phyloP scores from a whole-genome alignment of 2,329 filamentous ascomycete species.

The Phoma herbarum region DNA sequence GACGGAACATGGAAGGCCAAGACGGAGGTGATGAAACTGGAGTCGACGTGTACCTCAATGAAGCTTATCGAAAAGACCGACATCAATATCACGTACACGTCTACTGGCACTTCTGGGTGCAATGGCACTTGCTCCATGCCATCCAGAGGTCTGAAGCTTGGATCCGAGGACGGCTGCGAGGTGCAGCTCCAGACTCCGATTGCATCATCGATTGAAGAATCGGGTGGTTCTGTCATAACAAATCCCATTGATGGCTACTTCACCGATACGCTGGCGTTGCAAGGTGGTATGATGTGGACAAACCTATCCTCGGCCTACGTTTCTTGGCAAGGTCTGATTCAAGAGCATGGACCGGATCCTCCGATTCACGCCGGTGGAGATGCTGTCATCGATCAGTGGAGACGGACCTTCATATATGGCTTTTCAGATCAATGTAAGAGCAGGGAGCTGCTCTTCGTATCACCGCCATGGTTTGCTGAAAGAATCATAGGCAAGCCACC shows the following conservation, averaged over 20 bases:
- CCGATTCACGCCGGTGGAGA: neutral
- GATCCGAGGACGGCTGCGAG: neutral
- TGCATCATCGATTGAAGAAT: neutral
- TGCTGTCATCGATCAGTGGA: neutral
- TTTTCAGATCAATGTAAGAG: neutral
- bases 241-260: neutral
- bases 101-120: neutral
- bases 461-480: neutral
- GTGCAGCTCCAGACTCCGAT: neutral
- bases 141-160: neutral
- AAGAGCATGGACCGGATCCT: neutral
- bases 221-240: neutral
- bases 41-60: neutral
- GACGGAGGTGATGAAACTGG: neutral
- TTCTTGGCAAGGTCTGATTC: neutral
- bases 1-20: neutral
- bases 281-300: neutral
- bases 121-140: neutral
- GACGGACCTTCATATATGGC: neutral
- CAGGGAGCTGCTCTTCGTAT: neutral
- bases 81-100: neutral
- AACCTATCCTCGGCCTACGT: neutral
- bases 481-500: too few relatives aligned
- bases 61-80: neutral
- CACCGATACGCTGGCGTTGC: neutral